Evolutionary conservation across 2,329 filamentous ascomycete genomes (phyloP), one percentile per base, ranked within the genome.

Genomic region (Curvularia sp.): DNA sequence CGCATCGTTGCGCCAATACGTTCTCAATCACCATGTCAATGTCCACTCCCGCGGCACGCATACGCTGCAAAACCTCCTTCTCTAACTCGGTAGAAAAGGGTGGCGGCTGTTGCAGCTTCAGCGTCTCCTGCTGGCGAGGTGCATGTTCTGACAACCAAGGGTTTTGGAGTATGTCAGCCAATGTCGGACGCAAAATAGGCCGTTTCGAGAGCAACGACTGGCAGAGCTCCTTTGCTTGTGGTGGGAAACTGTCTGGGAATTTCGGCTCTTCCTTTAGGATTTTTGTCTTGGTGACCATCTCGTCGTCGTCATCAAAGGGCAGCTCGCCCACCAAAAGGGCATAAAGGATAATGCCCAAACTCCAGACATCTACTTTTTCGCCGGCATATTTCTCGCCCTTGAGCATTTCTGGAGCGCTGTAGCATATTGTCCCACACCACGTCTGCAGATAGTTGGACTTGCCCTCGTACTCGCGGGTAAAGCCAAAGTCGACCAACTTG

Each of bases 351-450:
- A 96, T 89, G 12, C 92, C 91, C 65, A 96, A 75, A 71, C 92
- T 95, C 92, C 92, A 99, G 4, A 99, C 93, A 72, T 99, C 95
- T 48, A 99, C 94, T 80, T 97, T 98, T 80, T 97, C 93, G 25
- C 93, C 94, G 0, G 93, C 95, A 74, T 99, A 99, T 77, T 96
- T 98, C 77, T 99, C 95, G 38, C 93, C 95, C 77, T 95, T 97
- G 39, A 99, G 84, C 95, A 99, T 99, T 78, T 99, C 95, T 2
- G 95, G 95, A 2, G 95, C 95, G 53, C 93, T 97, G 78, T 99
- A 99, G 80, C 94, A 98, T 62, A 99, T 89, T 0, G 95, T 99
- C 5, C 95, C 95, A 76, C 95, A 99, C 78, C 97, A 99, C 1
- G 95, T 99, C 78, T 98, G 94, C 54, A 99, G 80, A 72, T 98